Evolutionary conservation across 768 basidiomycete species (phyloP), one percentile per base, ranked within the genome.

Genomic region (Suillus subaureus): DNA sequence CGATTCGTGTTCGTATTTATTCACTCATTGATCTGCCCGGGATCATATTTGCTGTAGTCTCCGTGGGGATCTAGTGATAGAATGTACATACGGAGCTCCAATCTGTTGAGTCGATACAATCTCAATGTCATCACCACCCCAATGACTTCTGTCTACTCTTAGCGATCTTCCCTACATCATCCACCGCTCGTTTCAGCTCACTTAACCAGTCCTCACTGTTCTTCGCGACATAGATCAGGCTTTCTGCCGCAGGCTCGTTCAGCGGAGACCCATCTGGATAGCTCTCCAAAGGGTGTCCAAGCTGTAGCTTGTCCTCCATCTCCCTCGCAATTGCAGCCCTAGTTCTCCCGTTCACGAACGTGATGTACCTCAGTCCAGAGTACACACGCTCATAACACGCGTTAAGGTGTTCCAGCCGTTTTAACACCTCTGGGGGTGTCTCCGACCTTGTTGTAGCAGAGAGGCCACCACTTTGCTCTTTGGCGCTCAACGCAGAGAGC

Each of bases 321-420:
- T 96, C 93, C 69, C 87, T 82, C 45, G 86, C 89, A 69, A 97
- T 89, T 55, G 75, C 83, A 40, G 83, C 84, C 45, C 94, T 82
- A 66, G 85, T 85, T 65, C 95, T 85, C 40, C 93, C 93, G 71
- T 95, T 94, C 47, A 97, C 96, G 72, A 96, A 97, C 6, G 94
- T 96, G 78, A 97, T 93, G 73, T 94, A 97, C 23, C 92, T 84
- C 68, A 97, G 74, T 4, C 90, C 88, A 0, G 90, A 87, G 71
- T 89, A 97, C 62, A 78, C 78, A 35, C 73, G 79, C 73, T 96
- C 93, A 72, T 96, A 97, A 68, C 86, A 85, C 13, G 79, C 82
- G 69, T 97, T 97, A 60, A 97, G 84, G 69, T 91, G 85, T 39
- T 75, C 83, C 21, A 97, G 83, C 11, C 93, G 86, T 7, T 79